These are phyloP conservation scores for Beauveria brongniartii DNA, from an alignment of 2,329 filamentous ascomycete genomes.

Conservation along the genomic window DNA sequence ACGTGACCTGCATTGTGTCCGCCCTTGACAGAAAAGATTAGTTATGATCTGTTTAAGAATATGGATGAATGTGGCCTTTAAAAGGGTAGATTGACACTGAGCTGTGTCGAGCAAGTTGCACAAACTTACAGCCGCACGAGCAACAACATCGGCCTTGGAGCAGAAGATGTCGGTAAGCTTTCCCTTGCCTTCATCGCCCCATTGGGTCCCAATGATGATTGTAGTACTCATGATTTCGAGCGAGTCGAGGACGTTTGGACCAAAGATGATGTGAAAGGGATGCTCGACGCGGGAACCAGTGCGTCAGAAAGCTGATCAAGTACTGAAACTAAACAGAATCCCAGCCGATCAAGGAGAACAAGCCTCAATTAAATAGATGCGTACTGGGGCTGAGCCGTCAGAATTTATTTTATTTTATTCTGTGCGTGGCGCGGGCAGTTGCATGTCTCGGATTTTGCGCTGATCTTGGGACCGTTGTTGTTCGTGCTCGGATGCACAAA, in stretches of 20 bases:
- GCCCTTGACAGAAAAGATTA: not conserved
- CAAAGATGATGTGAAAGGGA: not conserved
- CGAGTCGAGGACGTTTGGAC: not conserved
- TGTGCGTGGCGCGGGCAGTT: no score
- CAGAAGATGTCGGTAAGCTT: constrained; percentile 2
- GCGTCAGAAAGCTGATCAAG: no score
- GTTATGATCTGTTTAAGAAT: not conserved
- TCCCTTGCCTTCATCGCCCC: constrained; percentile 3
- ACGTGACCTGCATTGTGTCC: constrained; percentile 2
- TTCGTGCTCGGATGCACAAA: no score
- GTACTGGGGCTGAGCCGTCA: no score
- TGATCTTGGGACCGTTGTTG: no score
- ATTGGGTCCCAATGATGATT: constrained; percentile 2
- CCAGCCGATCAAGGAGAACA: no score
- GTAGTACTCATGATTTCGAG: not conserved
- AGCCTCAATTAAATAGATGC: no score
- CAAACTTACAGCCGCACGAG: constrained; percentile 1
- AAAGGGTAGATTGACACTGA: no score
- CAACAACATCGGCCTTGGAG: constrained; percentile 2
- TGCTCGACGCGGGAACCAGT: no score
- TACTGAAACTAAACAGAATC: no score
- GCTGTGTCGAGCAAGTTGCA: not conserved
- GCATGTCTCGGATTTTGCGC: no score
- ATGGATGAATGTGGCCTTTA: not conserved
- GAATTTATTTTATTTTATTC: no score